Percentiles rank a stretch among this genome's conserved stretches.
These are phyloP conservation scores for Plasmodium vivax DNA, from an alignment of 169 alveolate genomes.

Conservation along the genomic window DNA sequence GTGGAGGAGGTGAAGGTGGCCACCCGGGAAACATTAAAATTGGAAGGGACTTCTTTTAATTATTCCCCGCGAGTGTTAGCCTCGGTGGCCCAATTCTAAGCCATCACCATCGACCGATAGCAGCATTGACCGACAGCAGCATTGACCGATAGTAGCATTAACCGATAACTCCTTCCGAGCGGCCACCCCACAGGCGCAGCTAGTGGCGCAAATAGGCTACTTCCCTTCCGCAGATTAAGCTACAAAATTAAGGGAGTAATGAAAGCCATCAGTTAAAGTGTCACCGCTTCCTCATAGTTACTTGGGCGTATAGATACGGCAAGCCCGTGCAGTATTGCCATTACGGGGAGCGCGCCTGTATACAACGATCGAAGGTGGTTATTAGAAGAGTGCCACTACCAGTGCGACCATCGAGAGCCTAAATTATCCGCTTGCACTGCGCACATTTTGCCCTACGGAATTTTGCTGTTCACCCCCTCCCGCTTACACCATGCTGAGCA, in stretches of 20 bases:
- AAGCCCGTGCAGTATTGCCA: background rate
- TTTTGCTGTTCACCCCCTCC: background rate
- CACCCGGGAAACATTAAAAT: background rate
- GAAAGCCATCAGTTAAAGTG: background rate
- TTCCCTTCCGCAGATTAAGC: background rate
- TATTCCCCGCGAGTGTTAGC: background rate
- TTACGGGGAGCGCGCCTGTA: background rate
- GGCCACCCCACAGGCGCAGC: background rate
- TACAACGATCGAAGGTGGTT: background rate
- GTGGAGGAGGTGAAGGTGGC: background rate
- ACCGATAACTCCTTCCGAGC: background rate
- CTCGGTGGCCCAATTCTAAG: background rate
- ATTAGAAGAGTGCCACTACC: background rate
- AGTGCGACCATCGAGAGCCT: background rate
- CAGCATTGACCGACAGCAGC: no score
- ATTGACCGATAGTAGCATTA: no score
- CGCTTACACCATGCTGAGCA: conserved; percentile 17
- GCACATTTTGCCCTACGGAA: background rate
- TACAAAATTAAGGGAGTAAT: background rate
- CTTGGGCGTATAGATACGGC: background rate
- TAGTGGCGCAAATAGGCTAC: background rate
- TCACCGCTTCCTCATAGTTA: background rate
- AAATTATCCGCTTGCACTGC: background rate
- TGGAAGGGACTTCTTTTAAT: background rate
- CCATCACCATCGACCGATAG: background rate